Base-by-base conservation (phyloP, 2,329 filamentous ascomycete genomes). In the Seiridium unicorne region DNA sequence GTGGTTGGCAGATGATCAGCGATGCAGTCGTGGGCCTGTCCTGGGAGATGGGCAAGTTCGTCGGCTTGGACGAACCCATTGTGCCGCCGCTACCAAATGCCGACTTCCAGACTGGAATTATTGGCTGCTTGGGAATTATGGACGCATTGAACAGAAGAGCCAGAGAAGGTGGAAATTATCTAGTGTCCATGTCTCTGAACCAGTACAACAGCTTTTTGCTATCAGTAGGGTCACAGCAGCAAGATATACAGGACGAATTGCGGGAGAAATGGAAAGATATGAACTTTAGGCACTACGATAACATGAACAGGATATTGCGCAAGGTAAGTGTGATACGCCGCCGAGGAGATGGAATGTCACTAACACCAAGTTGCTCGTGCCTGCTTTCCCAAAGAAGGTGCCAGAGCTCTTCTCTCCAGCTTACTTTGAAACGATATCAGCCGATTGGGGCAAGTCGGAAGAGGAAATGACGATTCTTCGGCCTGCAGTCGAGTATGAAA, bases 1-100 rank as follows among this genome's bases (percentile, higher is more conserved):
- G 87, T 4, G 89, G 89, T 3, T 91, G 89, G 89, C 89, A 76
- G 61, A 73, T 75, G 62, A 74, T 75, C 44, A 70, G 70, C 36
- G 74, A 76, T 62, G 74, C 72, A 65, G 65, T 75, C 42, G 72
- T 70, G 5, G 70, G 70, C 3, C 60, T 72, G 8, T 66, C 62
- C 6, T 71, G 69, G 69, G 42, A 69, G 32, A 71, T 71, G 49
- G 67, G 68, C n/a, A 61, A 63, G n/a, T 69, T 71, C 64, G 34
- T 72, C 67, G 70, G 64, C 18, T 51, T 60, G 8, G 64, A 67
- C 49, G 69, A 72, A 65, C 68, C 70, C 0, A 62, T 71, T 8
- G 70, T 71, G 64, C 69, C 70, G 26, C 55, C 46, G 32, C 44
- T 58, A 26, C 55, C 55, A 7, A 58, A 58, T 26, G 44, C 55